phyloP scores from a whole-genome alignment of 1,284 basidiomycete genomes.

The Erythrobasidium hasegawianum region DNA sequence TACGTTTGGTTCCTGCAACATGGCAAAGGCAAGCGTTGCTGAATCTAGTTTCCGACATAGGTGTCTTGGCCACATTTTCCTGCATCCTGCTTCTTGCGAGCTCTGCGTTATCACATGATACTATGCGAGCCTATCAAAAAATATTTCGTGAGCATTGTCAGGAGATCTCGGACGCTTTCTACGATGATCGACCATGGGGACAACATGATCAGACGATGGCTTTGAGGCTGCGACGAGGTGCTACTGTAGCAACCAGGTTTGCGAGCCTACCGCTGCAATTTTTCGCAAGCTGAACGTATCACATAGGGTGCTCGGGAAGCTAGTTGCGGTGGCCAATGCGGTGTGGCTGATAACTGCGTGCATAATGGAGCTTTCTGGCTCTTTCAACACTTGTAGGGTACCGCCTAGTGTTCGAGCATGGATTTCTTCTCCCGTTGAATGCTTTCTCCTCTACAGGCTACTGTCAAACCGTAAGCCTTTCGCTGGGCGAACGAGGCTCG shows the following conservation, averaged over 20 bases:
- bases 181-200: not conserved
- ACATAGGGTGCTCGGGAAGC: conserved; percentile 1
- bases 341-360: conserved; percentile 11
- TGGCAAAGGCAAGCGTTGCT: too few species aligned
- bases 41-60: too few species aligned
- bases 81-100: not conserved
- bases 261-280: not conserved
- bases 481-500: not conserved
- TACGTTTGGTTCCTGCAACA: too few species aligned
- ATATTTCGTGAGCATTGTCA: not conserved
- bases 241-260: conserved; percentile 2
- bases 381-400: conserved; percentile 10
- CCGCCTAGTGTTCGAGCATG: too few species aligned
- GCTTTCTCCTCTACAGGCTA: not conserved
- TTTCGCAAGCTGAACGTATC: not conserved
- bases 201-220: not conserved
- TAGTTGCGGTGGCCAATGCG: not conserved
- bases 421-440: too few species aligned
- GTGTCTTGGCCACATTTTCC: conserved; percentile 5
- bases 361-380: conserved; percentile 16
- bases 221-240: not conserved
- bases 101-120: conserved; percentile 2
- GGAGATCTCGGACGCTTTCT: not conserved
- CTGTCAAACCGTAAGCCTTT: not conserved
- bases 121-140: conserved; percentile 6